Evolutionary conservation across 2,329 filamentous ascomycete species (phyloP), one percentile per base, ranked within the genome.

Genomic region (Coniochaeta prunicola): DNA sequence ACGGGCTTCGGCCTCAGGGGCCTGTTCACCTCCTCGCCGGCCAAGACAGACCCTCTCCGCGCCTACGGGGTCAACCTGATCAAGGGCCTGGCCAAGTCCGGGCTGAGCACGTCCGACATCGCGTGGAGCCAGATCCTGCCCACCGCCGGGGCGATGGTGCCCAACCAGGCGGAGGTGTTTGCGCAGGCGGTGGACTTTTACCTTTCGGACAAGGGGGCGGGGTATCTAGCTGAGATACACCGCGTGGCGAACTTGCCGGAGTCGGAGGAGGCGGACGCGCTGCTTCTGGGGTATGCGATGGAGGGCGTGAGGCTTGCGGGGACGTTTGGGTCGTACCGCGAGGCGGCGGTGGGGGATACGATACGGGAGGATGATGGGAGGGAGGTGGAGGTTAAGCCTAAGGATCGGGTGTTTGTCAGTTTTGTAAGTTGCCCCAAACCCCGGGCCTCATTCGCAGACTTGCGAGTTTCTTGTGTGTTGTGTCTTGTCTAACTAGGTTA

Each of bases 141-240:
- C 0, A 85, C 85, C 0, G 84, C 85, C 0, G 80, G 80, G 4
- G 82, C 86, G 1, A 81, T 88, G 70, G 85, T 90, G 8, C 85
- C 89, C 1, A 89, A 85, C 65, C 87, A 92, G 69, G 85, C 83
- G 1, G 83, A 89, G 66, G 77, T 88, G 65, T 91, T 92, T 68
- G 84, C 87, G 1, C 87, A 90, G 73, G 79, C 88, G 1, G 76
- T 91, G 19, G 88, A 92, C 68, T 91, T 83, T 73, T 92, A 89
- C 68, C 78, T 92, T 5, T 81, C 82, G 0, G 74, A 80, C 2
- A 73, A 81, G 33, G 82, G 84, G 64, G 72, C 76, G 58, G 64
- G 74, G 13, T 77, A 91, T 65, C 71, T 89, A 0, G 75, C 81
- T 0, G 82, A 85, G 48, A 79, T 92, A 58, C 80, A 87, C 64